Base-by-base conservation (phyloP, 306 rosid genomes). In the Ochetophila trinervis region DNA sequence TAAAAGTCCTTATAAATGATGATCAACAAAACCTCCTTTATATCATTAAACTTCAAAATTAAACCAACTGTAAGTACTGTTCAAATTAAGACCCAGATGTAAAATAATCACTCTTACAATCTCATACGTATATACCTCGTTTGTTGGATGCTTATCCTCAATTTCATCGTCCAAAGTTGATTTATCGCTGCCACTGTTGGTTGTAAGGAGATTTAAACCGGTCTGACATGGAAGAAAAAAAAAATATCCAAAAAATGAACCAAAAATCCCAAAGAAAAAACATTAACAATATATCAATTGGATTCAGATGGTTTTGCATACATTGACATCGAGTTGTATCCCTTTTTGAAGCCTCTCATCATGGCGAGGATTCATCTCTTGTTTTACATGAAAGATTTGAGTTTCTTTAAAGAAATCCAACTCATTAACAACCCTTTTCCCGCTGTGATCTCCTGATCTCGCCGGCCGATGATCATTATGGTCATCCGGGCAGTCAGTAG, bases 131-230 rank as follows among this genome's bases (percentile, higher is more conserved):
- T n/a, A n/a, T 62, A 68, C 74, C 82, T 67, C 67, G 30, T 34
- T 66, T 36, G 5, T n/a, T 62, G 34, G 57, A 51, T 68, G 63
- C 62, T 67, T 74, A 68, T 78, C 78, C 19, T 71, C 78, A 67
- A 37, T 50, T 32, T 79, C 80, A 48, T 69, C 80, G 44, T 72
- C 85, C 59, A 65, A 64, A 4, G 68, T 45, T 36, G 79, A 67
- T 79, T 57, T 76, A 1, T 60, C 76, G 76, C 70, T 32, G 35
- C 71, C 66, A 17, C 59, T 71, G 17, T 85, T 72, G 40, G 71
- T 75, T 11, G 80, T 72, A 24, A 76, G 93, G 72, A 78, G 92
- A 81, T 84, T 77, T 50, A 87, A 79, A 48, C 86, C 82, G 62
- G 87, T 84, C 93, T 87, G 61, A 56, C 42, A 55, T 50, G 35